A percentile compares a stretch with the other conserved stretches of the same genome.
Evolutionary conservation across 1,284 basidiomycete species (phyloP).

Genomic region (Butyriboletus pseudospeciosus): DNA sequence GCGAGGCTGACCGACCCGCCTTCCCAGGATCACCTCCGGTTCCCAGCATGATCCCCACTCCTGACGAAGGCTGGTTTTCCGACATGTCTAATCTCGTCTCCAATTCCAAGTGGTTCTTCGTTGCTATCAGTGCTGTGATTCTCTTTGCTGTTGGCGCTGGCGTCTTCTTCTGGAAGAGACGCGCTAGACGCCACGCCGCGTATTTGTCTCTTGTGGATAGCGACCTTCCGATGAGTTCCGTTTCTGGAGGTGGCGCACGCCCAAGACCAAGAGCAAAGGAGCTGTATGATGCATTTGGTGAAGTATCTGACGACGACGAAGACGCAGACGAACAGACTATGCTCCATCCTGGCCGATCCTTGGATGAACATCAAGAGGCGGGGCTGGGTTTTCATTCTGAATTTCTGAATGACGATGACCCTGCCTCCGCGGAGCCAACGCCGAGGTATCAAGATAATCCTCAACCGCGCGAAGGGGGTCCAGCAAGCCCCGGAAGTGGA

Average conservation of each 20-base stretch:
- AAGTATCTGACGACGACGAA: constrained; percentile 71
- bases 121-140: constrained; percentile 64
- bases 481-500: constrained; percentile 40
- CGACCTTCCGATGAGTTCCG: constrained; percentile 68
- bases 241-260: constrained; percentile 40
- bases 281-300: constrained; percentile 89
- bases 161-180: constrained; percentile 68
- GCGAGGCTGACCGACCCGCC: constrained; percentile 66
- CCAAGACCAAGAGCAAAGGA: constrained; percentile 63
- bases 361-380: constrained; percentile 18
- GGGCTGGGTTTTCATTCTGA: constrained; percentile 56
- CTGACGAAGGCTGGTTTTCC: constrained; percentile 85
- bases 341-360: constrained; percentile 35
- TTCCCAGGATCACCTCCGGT: constrained; percentile 46
- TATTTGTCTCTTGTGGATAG: constrained; percentile 73
- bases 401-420: constrained; percentile 64
- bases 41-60: constrained; percentile 48
- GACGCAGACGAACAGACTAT: constrained; percentile 67
- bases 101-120: constrained; percentile 82
- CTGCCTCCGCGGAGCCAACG: constrained; percentile 36
- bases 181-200: constrained; percentile 44
- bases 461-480: constrained; percentile 30
- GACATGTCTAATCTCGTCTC: constrained; percentile 74
- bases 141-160: constrained; percentile 66
- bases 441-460: constrained; percentile 61